phyloP scores from a whole-genome alignment of 768 basidiomycete genomes.

The Boletus pseudo-olivaceus region DNA sequence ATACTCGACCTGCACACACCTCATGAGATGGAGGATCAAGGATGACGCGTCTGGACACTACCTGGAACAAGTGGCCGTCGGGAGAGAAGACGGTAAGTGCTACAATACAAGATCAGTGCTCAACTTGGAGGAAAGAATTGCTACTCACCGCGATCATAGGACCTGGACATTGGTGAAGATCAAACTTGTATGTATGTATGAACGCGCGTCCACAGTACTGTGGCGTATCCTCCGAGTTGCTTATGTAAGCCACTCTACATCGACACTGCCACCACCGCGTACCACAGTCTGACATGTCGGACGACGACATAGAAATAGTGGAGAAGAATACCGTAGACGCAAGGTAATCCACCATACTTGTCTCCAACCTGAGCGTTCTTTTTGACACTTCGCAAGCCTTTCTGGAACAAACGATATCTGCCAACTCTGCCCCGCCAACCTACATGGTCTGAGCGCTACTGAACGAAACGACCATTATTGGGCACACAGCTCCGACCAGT shows the following conservation, averaged over 20 bases:
- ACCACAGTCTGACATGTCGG: conserved; percentile 10
- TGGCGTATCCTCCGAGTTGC: conserved; percentile 17
- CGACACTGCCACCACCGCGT: conserved; percentile 10
- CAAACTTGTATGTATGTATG: conserved; percentile 8
- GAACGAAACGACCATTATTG: conserved; percentile 57
- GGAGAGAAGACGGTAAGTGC: conserved; percentile 98
- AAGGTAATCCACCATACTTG: conserved; percentile 9
- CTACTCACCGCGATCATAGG: conserved; percentile 88
- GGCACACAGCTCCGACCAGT: conserved; percentile 36
- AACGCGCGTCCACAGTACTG: conserved; percentile 48
- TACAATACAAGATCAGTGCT: conserved; percentile 30
- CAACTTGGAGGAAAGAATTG: neutral
- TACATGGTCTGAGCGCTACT: conserved; percentile 35
- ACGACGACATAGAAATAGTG: conserved; percentile 29
- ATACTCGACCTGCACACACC: conserved; percentile 82
- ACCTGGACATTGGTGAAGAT: conserved; percentile 69
- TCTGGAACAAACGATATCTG: conserved; percentile 35
- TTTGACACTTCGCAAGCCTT: conserved; percentile 7
- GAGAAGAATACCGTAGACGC: neutral
- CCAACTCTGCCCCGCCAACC: conserved; percentile 46
- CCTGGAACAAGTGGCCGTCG: conserved; percentile 98
- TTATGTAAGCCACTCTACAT: conserved; percentile 21
- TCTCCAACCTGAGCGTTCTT: neutral
- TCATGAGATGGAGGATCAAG: conserved; percentile 9
- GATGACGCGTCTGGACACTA: conserved; percentile 37